These are phyloP conservation scores for Botrytis sinoallii DNA, from an alignment of 2,329 filamentous ascomycete genomes.

Conservation along the genomic window DNA sequence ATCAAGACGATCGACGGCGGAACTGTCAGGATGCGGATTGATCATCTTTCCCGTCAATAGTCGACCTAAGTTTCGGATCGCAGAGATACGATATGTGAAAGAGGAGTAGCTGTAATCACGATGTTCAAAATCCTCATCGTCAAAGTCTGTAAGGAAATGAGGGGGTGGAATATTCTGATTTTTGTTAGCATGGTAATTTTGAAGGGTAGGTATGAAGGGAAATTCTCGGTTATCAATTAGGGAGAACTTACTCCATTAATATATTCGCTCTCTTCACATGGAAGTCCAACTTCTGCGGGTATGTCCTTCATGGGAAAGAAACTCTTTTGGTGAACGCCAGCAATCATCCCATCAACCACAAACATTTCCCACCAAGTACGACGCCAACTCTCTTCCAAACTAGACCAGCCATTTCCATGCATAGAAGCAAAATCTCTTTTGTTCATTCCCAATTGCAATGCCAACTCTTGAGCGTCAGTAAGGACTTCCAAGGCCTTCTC, in stretches of 20 bases:
- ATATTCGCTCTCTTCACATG: slow-evolving; percentile 79
- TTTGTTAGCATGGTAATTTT: slow-evolving; percentile 28
- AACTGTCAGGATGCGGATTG: slow-evolving; percentile 46
- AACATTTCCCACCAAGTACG: slow-evolving; percentile 84
- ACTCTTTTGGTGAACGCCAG: slow-evolving; percentile 71
- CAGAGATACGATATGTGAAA: slow-evolving; percentile 80
- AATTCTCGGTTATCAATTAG: background rate
- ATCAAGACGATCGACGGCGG: slow-evolving; percentile 55
- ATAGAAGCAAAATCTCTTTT: slow-evolving; percentile 61
- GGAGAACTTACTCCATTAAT: slow-evolving; percentile 47
- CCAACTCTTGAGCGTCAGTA: slow-evolving; percentile 64
- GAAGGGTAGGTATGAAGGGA: background rate
- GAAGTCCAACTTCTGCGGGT: slow-evolving; percentile 65
- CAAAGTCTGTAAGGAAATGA: slow-evolving; percentile 69
- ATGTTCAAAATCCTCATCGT: slow-evolving; percentile 64
- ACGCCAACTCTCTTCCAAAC: slow-evolving; percentile 79
- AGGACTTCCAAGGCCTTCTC: slow-evolving; percentile 66
- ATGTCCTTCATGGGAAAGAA: slow-evolving; percentile 69
- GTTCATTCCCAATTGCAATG: slow-evolving; percentile 75
- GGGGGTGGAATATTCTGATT: slow-evolving; percentile 55
- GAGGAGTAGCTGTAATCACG: slow-evolving; percentile 74
- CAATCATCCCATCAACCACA: slow-evolving; percentile 73
- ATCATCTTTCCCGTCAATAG: slow-evolving; percentile 60
- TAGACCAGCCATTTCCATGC: slow-evolving; percentile 60
- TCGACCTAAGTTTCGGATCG: slow-evolving; percentile 72